These are phyloP conservation scores for Grosmannia huntii DNA, from an alignment of 2,329 filamentous ascomycete species.

Conservation along the genomic window DNA sequence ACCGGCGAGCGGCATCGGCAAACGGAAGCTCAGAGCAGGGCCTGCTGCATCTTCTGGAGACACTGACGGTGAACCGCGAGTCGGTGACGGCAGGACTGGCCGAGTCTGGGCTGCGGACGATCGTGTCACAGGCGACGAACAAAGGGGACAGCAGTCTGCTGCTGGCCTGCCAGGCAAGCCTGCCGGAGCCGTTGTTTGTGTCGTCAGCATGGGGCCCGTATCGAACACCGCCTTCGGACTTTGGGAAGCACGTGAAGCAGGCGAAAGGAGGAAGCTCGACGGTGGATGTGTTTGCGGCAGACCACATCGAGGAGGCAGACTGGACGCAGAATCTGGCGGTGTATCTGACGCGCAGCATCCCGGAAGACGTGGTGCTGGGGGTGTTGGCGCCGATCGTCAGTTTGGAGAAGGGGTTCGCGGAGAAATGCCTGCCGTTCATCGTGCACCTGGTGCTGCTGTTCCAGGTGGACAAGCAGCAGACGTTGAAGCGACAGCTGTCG, in stretches of 20 bases:
- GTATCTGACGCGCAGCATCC: slow-evolving; percentile 45
- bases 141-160: slow-evolving; percentile 34
- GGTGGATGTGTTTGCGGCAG: slow-evolving; percentile 21
- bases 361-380: slow-evolving; percentile 54
- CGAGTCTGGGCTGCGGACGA: slow-evolving; percentile 44
- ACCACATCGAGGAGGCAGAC: slow-evolving; percentile 28
- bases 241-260: slow-evolving; percentile 8
- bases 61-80: slow-evolving; percentile 45
- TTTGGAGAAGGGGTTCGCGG: slow-evolving; percentile 55
- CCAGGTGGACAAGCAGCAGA: slow-evolving; percentile 49
- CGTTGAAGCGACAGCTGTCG: slow-evolving; percentile 51
- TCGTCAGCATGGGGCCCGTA: slow-evolving; percentile 47
- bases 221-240: slow-evolving; percentile 41
- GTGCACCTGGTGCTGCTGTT: slow-evolving; percentile 67
- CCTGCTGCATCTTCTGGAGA: slow-evolving; percentile 48
- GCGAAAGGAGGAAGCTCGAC: slow-evolving; percentile 7
- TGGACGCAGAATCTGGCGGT: slow-evolving; percentile 55
- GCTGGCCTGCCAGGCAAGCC: slow-evolving; percentile 35
- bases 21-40: slow-evolving; percentile 48
- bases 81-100: slow-evolving; percentile 44
- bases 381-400: slow-evolving; percentile 54
- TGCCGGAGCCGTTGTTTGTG: slow-evolving; percentile 37
- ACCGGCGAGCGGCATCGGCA: slow-evolving; percentile 28
- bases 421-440: slow-evolving; percentile 67
- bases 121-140: slow-evolving; percentile 39